Percentiles rank a stretch among this genome's conserved stretches.
Conservation (phyloP, 768 basidiomycete species). For the Hemileccinum impolitum region DNA sequence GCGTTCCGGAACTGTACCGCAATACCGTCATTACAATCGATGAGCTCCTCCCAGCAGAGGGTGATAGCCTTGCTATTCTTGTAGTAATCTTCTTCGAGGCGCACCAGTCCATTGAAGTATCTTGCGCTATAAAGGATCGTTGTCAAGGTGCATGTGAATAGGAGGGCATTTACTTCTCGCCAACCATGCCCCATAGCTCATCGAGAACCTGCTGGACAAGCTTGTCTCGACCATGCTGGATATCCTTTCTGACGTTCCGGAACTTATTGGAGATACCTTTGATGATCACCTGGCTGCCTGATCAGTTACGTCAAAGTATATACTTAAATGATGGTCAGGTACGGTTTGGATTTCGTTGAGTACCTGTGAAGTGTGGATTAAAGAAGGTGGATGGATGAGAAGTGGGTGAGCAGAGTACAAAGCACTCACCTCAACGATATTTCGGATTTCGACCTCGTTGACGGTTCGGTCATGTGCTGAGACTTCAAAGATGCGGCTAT, state of each 20-base stretch:
- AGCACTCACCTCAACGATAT: constrained; percentile 43
- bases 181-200: constrained; percentile 42
- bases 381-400: neutral
- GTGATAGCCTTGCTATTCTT: constrained; percentile 39
- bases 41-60: constrained; percentile 40
- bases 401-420: neutral
- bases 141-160: constrained; percentile 4
- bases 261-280: constrained; percentile 47
- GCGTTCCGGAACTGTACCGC: constrained; percentile 34
- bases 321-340: neutral
- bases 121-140: constrained; percentile 34
- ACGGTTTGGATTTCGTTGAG: constrained; percentile 51
- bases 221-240: constrained; percentile 41
- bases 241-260: constrained; percentile 43
- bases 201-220: constrained; percentile 46
- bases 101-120: constrained; percentile 53
- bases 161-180: constrained; percentile 21
- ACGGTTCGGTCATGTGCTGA: neutral
- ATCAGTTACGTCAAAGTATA: constrained; percentile 14
- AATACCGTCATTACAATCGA: constrained; percentile 38
- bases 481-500: neutral
- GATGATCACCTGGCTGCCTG: constrained; percentile 41
- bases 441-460: constrained; percentile 21
- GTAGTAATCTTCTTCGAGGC: constrained; percentile 54
- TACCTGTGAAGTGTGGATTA: constrained; percentile 32